Evolutionary conservation across 257 asterid species (phyloP), one percentile per base, ranked within the genome.

Genomic region (Thymus mandschuricus): DNA sequence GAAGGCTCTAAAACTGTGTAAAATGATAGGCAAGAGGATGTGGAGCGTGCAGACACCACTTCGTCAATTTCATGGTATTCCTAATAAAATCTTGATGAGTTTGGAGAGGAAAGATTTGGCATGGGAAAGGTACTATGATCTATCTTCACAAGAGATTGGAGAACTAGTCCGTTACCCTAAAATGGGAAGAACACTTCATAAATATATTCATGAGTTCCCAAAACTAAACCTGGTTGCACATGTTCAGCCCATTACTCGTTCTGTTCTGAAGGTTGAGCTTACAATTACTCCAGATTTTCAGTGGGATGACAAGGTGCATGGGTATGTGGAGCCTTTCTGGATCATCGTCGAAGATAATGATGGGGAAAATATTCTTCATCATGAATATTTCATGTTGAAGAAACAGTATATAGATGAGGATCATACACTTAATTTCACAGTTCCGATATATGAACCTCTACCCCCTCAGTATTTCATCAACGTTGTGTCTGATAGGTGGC

Each of bases 31-130:
- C 81, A 85, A 76, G 81, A 81, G 86, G 71, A 83, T 83, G 86
- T 85, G 90, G 90, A 85, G 88, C 28, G 90, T 85, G 73, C 88
- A 85, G 82, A 85, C 88, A 12, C 88, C 90, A 54, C 90, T 85
- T 55, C 88, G 90, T 31, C 90, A 85, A 68, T 85, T 85, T 57
- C 84, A 83, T 60, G 89, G 89, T 66, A 81, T 82, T 66, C 85
- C 80, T 56, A 85, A 81, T 78, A 84, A 85, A 64, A 83, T 85
- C 72, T 66, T 85, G 80, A 82, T 80, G 84, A 83, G 79, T 73
- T 41, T 85, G 81, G 90, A 85, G 67, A 85, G 81, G 90, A 85
- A 83, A 75, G 90, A 85, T 81, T 43, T 85, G 69, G 86, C 90
- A 63, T 85, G 90, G 90, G 90, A 85, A 35, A 81, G 90, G 78